phyloP scores from a whole-genome alignment of 495 filamentous ascomycete species.

The Penicilliopsis zonata region DNA sequence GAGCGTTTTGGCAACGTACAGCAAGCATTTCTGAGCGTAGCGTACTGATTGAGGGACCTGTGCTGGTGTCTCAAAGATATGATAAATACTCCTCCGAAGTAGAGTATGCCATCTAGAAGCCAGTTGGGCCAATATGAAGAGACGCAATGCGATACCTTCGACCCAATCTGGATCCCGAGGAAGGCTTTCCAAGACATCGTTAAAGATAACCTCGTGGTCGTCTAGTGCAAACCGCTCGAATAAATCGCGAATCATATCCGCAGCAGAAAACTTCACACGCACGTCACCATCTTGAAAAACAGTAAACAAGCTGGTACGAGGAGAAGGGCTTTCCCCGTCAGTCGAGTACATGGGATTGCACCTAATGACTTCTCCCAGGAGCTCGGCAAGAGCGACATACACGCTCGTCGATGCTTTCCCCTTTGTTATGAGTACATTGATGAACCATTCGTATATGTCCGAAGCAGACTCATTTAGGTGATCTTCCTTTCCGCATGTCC shows the following conservation, averaged over 20 bases:
- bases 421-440: conserved; percentile 48
- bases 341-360: conserved; percentile 50
- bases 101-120: conserved; percentile 73
- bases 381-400: conserved; percentile 50
- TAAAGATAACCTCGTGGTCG: conserved; percentile 68
- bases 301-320: conserved; percentile 60
- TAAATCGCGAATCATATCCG: conserved; percentile 53
- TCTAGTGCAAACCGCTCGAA: conserved; percentile 70
- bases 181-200: conserved; percentile 62
- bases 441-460: conserved; percentile 72
- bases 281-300: conserved; percentile 56
- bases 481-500: conserved; percentile 41
- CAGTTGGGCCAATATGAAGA: conserved; percentile 61
- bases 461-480: conserved; percentile 50
- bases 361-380: conserved; percentile 57
- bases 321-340: conserved; percentile 45
- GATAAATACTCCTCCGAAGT: conserved; percentile 72
- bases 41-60: conserved; percentile 45
- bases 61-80: conserved; percentile 82
- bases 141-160: conserved; percentile 78
- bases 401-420: conserved; percentile 53
- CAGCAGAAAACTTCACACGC: conserved; percentile 64
- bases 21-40: conserved; percentile 62
- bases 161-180: conserved; percentile 55
- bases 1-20: conserved; percentile 50